Evolutionary conservation across 2,329 filamentous ascomycete species (phyloP), one percentile per base, ranked within the genome.

Genomic region (Thelonectria blattea): DNA sequence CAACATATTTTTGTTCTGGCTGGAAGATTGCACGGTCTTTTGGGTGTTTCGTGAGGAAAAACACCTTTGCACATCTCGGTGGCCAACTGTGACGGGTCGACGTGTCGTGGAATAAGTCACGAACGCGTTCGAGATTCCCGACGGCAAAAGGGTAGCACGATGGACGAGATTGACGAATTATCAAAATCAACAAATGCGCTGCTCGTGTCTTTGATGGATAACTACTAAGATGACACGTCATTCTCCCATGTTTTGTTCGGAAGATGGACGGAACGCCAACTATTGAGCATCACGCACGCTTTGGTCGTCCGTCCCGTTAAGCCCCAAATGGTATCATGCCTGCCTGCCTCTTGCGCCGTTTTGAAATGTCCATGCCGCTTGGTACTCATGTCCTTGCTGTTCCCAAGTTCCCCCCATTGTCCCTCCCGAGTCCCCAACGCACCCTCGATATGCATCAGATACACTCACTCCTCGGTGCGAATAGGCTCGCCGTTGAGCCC

Each of bases 401-500:
- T 50, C 39, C 30, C 18, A n/a, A n/a, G n/a, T n/a, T n/a, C n/a
- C n/a, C n/a, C n/a, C n/a, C 32, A 54, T 48, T 50, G 62, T 47
- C 30, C 34, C n/a, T 22, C 32, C 43, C 34, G 52, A 12, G 14
- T 14, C 41, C 41, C 18, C 41, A 22, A 10, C 11, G 41, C 22
- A 24, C 3, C 22, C 22, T 7, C 22, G n/a, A n/a, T n/a, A n/a
- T n/a, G n/a, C n/a, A n/a, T n/a, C n/a, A n/a, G n/a, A n/a, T n/a
- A n/a, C n/a, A n/a, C n/a, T n/a, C 56, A 70, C 18, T 61, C 67
- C 32, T 70, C 69, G 18, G 68, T 60, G 15, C 58, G 20, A 49
- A 77, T 74, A 6, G 76, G 75, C 58, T 78, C 73, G 5, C 76
- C 76, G 42, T 76, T 77, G 11, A 78, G 61, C 2, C 76, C 76